Conservation (phyloP, 177 flowering plant genomes). For the Vitis hybrid region DNA sequence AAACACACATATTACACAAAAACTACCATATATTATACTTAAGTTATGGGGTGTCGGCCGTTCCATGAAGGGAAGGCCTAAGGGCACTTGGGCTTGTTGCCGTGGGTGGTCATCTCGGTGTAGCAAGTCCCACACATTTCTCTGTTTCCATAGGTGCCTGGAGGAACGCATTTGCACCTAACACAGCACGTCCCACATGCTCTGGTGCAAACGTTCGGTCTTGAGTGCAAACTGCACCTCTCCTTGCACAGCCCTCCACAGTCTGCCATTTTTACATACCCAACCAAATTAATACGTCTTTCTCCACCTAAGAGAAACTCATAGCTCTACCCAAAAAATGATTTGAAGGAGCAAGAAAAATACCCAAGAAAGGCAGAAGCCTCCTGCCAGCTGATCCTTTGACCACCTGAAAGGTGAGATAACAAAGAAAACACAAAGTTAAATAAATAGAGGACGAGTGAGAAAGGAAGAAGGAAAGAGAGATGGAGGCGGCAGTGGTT, state of each 20-base stretch:
- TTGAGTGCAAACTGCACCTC: constrained; percentile 52
- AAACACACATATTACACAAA: too few species aligned
- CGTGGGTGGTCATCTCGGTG: constrained; percentile 64
- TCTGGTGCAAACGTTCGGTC: constrained; percentile 53
- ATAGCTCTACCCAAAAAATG: too few species aligned
- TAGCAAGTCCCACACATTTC: constrained; percentile 59
- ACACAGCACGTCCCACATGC: constrained; percentile 59
- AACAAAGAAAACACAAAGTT: too few species aligned
- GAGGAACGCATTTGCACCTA: constrained; percentile 60
- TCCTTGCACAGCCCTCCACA: constrained; percentile 38
- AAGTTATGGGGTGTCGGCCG: too few species aligned
- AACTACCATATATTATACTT: neutral
- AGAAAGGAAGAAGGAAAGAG: too few species aligned
- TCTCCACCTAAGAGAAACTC: neutral
- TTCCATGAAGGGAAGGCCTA: constrained; percentile 8
- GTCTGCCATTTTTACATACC: constrained; percentile 21
- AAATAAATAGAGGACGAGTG: too few species aligned
- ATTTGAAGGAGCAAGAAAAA: neutral
- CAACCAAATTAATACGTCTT: neutral
- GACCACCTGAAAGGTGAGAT: constrained; percentile 12
- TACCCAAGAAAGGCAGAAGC: constrained; percentile 24
- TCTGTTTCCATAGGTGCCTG: constrained; percentile 59
- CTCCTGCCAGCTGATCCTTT: constrained; percentile 25
- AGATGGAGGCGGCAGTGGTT: neutral
- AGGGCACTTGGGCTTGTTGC: constrained; percentile 55